Conservation (phyloP, 2,329 filamentous ascomycete genomes). For the Tolypocladium cylindrosporum region DNA sequence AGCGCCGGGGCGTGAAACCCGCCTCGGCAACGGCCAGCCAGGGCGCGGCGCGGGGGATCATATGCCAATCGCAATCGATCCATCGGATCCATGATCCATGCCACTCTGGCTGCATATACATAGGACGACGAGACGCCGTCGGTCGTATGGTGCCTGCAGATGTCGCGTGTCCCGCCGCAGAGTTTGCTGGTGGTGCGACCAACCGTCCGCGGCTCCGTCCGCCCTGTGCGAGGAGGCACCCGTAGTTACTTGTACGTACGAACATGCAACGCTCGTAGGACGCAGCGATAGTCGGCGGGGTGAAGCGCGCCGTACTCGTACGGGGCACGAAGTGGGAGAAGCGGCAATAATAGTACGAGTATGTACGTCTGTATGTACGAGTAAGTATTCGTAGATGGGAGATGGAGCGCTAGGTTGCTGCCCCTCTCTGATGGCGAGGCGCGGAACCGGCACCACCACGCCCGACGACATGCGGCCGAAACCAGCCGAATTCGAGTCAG, state of each 20-base stretch:
- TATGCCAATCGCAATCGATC: background rate
- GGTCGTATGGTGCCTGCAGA: background rate
- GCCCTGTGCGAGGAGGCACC: background rate
- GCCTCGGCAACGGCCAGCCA: background rate
- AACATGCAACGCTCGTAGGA: background rate
- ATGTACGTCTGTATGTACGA: no score
- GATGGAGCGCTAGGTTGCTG: background rate
- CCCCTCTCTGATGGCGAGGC: background rate
- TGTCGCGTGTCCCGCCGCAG: background rate
- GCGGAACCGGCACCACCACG: background rate
- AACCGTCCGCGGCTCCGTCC: no score
- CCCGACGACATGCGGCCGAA: background rate
- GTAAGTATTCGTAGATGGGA: no score
- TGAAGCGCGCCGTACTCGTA: background rate
- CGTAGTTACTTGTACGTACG: background rate
- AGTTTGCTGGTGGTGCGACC: no score
- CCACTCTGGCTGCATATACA: background rate
- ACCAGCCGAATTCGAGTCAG: background rate
- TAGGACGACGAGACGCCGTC: background rate
- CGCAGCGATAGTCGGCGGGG: background rate
- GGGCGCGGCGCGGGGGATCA: background rate
- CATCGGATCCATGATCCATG: background rate
- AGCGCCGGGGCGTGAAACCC: background rate
- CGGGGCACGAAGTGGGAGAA: background rate
- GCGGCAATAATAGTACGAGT: background rate